Conservation (phyloP, 257 asterid genomes). For the Paulownia fortunei region DNA sequence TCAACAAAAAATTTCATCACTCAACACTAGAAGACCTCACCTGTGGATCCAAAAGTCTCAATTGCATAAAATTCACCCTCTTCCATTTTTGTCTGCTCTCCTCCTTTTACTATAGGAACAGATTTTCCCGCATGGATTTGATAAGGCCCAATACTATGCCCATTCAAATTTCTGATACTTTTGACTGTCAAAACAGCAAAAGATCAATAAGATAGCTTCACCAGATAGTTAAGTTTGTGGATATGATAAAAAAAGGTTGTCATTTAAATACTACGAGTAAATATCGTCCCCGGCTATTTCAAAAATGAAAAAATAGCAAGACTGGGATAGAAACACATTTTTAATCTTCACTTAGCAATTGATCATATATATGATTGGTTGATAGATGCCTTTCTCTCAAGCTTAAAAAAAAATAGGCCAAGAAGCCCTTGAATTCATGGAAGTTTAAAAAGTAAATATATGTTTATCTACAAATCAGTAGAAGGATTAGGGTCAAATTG, state of each 20-base stretch:
- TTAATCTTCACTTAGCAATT: not conserved
- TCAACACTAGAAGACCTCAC: constrained; percentile 38
- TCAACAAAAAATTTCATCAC: not conserved
- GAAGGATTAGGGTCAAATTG: not conserved
- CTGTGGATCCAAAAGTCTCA: constrained; percentile 98
- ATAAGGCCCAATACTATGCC: constrained; percentile 91
- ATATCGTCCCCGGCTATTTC: not conserved
- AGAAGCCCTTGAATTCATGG: constrained; percentile 4
- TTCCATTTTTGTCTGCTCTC: constrained; percentile 98
- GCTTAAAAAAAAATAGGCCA: constrained; percentile 1
- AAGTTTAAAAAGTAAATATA: not conserved
- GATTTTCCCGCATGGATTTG: constrained; percentile 99
- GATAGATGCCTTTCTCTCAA: not conserved
- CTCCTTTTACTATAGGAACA: constrained; percentile 98
- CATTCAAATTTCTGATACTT: constrained; percentile 93
- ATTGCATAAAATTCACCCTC: constrained; percentile 99
- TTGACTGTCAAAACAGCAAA: constrained; percentile 67
- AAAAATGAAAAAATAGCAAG: not conserved
- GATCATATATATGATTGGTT: not conserved
- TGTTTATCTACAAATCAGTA: not conserved
- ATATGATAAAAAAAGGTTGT: not conserved
- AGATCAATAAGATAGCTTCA: constrained; percentile 24
- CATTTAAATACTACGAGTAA: not conserved
- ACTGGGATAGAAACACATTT: not conserved
- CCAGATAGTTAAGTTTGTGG: not conserved